Evolutionary conservation across 1,284 basidiomycete genomes (phyloP), one percentile per base, ranked within the genome.

Genomic region (Ganoderma multipileum): DNA sequence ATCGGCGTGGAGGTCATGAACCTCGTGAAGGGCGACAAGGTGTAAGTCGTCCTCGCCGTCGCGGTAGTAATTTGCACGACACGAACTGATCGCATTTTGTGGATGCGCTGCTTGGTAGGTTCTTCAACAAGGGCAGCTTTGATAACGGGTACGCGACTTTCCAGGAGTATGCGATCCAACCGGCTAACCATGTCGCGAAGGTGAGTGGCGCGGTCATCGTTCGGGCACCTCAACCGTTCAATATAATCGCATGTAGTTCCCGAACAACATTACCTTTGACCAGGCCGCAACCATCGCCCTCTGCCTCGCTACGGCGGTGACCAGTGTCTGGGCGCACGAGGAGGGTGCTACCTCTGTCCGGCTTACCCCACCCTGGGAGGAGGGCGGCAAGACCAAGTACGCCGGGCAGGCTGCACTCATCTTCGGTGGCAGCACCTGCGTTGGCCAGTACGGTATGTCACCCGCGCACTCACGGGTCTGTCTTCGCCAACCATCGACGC

Each of bases 21-120:
- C 11, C 18, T 58, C 33, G 55, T 77, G 23, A 79, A 82, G 9
- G 87, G 87, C 1, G 85, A 88, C 65, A 81, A 77, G 72, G 85
- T 89, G 84, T 84, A 74, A 9, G 64, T 52, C 16, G 14, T n/a
- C n/a, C 2, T 5, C 6, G 38, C 38, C 38, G 8, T 9, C 9
- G 12, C 0, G 6, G 3, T 2, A 26, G n/a, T 33, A 33, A 33
- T 33, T 33, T 42, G 28, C 12, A 39, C 9, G 12, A 11, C 38
- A 39, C 38, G 38, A 11, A 11, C 38, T 39, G 12, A 39, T 11
- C 12, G 38, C 38, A 39, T 39, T 39, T 39, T 39, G 38, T 39
- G 38, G 38, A 39, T 14, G 38, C 9, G 38, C 6, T 39, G 38
- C 38, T 11, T 39, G 8, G 38, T 14, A 39, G 38, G 38, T 39